These are phyloP conservation scores for Aspergillus jensenii DNA, from an alignment of 2,329 filamentous ascomycete genomes.

Conservation along the genomic window DNA sequence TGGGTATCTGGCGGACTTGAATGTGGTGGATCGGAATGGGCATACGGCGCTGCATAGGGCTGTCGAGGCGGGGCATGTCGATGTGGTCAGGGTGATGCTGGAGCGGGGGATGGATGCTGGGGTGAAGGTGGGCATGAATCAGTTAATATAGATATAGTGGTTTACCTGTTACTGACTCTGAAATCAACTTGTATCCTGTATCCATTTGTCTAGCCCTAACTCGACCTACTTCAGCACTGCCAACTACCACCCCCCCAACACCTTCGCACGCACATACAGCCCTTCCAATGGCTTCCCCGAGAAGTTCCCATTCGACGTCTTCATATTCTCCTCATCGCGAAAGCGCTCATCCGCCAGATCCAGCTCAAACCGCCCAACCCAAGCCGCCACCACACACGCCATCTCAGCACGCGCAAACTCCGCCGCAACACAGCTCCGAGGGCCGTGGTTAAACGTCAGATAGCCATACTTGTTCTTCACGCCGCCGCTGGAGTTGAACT, in stretches of 20 bases:
- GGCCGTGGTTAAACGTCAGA: slow-evolving; percentile 54
- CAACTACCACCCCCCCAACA: not conserved
- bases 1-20: not conserved
- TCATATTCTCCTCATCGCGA: not conserved
- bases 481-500: not conserved
- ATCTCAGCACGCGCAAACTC: slow-evolving; percentile 36
- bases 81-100: not conserved
- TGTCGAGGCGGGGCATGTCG: not conserved
- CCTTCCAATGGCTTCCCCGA: not conserved
- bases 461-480: not conserved
- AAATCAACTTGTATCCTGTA: not conserved
- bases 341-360: slow-evolving; percentile 11
- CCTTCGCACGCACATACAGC: not conserved
- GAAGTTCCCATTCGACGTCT: not conserved
- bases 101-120: not conserved
- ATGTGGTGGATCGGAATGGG: not conserved
- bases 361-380: slow-evolving; percentile 19
- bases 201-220: not conserved
- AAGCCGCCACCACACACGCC: slow-evolving; percentile 25
- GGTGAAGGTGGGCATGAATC: not conserved
- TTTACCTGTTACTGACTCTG: not conserved
- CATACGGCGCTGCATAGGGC: not conserved
- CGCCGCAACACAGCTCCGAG: slow-evolving; percentile 74
- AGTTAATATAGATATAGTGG: not conserved
- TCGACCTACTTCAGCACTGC: not conserved